Conservation (phyloP, 1,284 basidiomycete genomes). For the Apiotrichum gamsii region DNA sequence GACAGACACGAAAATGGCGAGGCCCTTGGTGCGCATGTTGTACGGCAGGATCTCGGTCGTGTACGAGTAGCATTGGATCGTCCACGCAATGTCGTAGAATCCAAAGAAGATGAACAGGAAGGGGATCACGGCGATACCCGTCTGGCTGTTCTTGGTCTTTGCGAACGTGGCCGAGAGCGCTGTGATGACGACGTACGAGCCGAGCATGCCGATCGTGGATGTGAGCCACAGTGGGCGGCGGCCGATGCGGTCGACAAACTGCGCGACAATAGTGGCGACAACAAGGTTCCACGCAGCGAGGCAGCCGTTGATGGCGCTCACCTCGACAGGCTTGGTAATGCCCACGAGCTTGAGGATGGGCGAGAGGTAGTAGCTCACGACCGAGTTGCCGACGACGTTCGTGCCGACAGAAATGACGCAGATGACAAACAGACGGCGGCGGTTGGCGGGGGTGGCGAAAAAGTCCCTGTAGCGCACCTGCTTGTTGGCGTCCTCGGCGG, state of each 20-base stretch:
- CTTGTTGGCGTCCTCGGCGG: slow-evolving; percentile 13
- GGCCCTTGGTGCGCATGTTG: slow-evolving; percentile 16
- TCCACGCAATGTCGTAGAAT: slow-evolving; percentile 22
- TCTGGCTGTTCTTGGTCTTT: slow-evolving; percentile 13
- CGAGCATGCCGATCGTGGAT: slow-evolving; percentile 28
- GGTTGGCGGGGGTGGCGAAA: slow-evolving; percentile 32
- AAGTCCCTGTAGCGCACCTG: slow-evolving; percentile 29
- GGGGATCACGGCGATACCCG: slow-evolving; percentile 34
- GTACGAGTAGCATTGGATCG: slow-evolving; percentile 16
- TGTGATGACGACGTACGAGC: slow-evolving; percentile 24
- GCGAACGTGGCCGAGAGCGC: slow-evolving; percentile 29
- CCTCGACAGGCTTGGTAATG: slow-evolving; percentile 24
- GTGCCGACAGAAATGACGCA: slow-evolving; percentile 19
- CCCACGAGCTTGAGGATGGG: slow-evolving; percentile 32
- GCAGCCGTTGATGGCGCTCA: slow-evolving; percentile 28
- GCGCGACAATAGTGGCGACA: slow-evolving; percentile 8
- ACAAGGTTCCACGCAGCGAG: slow-evolving; percentile 23
- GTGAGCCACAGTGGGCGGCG: slow-evolving; percentile 32
- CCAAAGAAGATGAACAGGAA: slow-evolving; percentile 35
- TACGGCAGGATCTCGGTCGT: slow-evolving; percentile 27
- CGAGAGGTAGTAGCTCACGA: slow-evolving; percentile 32
- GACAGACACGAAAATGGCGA: slow-evolving; percentile 13
- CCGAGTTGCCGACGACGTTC: slow-evolving; percentile 30
- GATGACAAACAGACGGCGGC: slow-evolving; percentile 29
- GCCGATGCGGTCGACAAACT: slow-evolving; percentile 19